Evolutionary conservation across 345 rosid species (phyloP).

Genomic region (Zanthoxylum bungeanum): DNA sequence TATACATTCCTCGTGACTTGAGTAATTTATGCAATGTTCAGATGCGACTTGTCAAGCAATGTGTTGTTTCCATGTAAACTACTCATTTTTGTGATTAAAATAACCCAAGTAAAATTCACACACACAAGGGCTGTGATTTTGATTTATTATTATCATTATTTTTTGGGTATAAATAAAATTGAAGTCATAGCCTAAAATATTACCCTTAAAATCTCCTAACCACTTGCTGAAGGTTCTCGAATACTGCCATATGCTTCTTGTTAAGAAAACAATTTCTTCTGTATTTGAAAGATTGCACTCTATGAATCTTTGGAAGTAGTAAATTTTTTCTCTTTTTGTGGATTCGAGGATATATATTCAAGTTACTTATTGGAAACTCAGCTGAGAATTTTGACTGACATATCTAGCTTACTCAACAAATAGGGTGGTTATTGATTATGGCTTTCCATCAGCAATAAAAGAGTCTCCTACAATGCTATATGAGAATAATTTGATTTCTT

Average conservation of each 20-base stretch:
- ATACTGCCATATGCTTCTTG: background rate
- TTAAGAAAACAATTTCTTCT: background rate
- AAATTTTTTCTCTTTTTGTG: background rate
- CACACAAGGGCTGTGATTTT: background rate
- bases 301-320: background rate
- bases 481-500: slow-evolving; percentile 19
- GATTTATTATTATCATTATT: background rate
- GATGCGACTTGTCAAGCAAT: background rate
- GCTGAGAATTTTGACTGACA: background rate
- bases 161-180: background rate
- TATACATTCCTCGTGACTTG: background rate
- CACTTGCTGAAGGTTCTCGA: background rate
- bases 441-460: background rate
- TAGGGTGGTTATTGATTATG: background rate
- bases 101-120: background rate
- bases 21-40: background rate
- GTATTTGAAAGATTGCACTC: background rate
- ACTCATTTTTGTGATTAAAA: background rate
- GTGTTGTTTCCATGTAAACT: background rate
- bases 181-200: too few relatives aligned
- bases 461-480: background rate
- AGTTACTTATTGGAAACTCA: background rate
- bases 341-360: background rate
- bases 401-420: too few relatives aligned
- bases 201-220: too few relatives aligned